Conservation (phyloP, 805 yeast species). For the Kodamaea kaohsiungensis region DNA sequence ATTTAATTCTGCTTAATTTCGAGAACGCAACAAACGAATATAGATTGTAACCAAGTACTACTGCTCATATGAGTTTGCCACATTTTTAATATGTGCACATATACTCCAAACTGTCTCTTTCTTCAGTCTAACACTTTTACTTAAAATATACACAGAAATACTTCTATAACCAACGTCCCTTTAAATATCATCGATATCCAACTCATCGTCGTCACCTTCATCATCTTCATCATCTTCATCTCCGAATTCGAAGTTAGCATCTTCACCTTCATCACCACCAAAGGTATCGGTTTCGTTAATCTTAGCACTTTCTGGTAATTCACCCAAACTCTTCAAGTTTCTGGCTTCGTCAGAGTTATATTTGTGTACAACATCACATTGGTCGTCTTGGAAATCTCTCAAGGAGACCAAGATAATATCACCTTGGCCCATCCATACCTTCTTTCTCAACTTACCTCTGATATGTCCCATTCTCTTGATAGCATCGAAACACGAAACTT, state of each 20-base stretch:
- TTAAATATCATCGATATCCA: slow-evolving; percentile 94
- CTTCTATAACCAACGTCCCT: slow-evolving; percentile 14
- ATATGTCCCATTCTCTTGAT: slow-evolving; percentile 93
- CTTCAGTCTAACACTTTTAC: background rate
- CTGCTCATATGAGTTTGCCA: background rate
- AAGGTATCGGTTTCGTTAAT: slow-evolving; percentile 97
- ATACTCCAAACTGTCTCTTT: no score
- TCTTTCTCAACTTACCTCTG: slow-evolving; percentile 98
- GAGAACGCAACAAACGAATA: background rate
- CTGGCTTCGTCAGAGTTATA: slow-evolving; percentile 98
- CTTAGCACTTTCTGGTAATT: slow-evolving; percentile 94
- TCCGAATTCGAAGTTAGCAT: slow-evolving; percentile 97
- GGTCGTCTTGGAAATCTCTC: slow-evolving; percentile 98
- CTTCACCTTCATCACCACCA: slow-evolving; percentile 96
- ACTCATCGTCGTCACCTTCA: slow-evolving; percentile 65
- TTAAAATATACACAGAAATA: slow-evolving; percentile 7
- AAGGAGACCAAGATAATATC: slow-evolving; percentile 93
- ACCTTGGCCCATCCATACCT: slow-evolving; percentile 99
- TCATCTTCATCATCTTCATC: slow-evolving; percentile 82
- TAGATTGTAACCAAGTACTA: background rate
- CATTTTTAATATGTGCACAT: no score
- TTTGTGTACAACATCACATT: slow-evolving; percentile 96
- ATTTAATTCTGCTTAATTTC: background rate
- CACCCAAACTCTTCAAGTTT: slow-evolving; percentile 92
- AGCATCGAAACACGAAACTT: slow-evolving; percentile 94